Base-by-base conservation (phyloP, 2,329 filamentous ascomycete species). In the Beauveria sp. region DNA sequence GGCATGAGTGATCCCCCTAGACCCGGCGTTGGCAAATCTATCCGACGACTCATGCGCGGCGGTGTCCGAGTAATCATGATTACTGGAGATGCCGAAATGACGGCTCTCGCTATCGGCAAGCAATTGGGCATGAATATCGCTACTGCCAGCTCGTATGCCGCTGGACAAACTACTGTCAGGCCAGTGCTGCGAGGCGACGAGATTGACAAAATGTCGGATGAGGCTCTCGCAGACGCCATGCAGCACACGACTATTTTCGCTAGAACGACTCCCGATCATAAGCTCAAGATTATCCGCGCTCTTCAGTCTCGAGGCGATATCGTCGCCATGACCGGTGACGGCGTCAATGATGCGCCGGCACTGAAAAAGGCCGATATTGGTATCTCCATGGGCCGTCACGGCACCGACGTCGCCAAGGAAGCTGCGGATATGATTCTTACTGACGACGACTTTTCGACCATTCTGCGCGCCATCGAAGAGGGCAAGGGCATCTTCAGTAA, bases 401-500 rank as follows among this genome's bases (percentile, higher is more conserved):
- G 94, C 41, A 99, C 94, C 2, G 94, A 99, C 70, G 94, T 99
- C 46, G 94, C 94, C 64, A 99, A 99, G 77, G 94, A 94, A 73
- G 91, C 91, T 10, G 87, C 91, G n/a, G 91, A 94, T 70, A 96
- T 96, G 91, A 93, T 96, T 65, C 77, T 96, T 57, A 94, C 90
- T 0, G 90, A 94, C 67, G 91, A 96, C 72, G 89, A 94, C 73
- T 94, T 96, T 72, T 90, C 89, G 0, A 94, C 91, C 5, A 99
- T 99, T 64, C 81, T 99, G 12, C 90, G 87, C 63, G 94, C 94
- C 34, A 99, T 99, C 64, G 94, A 99, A 73, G 94, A 99, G 77
- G 96, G 94, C 75, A 99, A 99, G 75, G 94, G 92, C 60, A 99
- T 99, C 67, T 99, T 99, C 76, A 96, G 94, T 82, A 99, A 99